These are phyloP conservation scores for Annulohypoxylon maeteangense DNA, from an alignment of 495 filamentous ascomycete genomes.

Conservation along the genomic window DNA sequence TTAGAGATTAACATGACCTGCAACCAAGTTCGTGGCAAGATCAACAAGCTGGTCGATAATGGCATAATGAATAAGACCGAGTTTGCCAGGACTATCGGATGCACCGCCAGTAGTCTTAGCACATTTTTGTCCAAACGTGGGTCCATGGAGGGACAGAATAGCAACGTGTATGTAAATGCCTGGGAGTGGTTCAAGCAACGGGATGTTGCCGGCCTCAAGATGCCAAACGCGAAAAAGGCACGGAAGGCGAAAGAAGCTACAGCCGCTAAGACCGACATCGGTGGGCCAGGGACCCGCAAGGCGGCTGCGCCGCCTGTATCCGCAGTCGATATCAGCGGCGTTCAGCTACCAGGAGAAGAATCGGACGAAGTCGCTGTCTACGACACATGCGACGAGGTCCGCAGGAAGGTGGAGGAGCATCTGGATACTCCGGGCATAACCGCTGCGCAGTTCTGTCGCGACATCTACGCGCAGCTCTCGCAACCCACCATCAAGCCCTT, in stretches of 20 bases:
- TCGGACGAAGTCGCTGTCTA: constrained; percentile 57
- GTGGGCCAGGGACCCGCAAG: not conserved
- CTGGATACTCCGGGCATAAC: constrained; percentile 60
- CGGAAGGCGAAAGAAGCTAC: constrained; percentile 37
- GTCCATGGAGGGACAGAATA: constrained; percentile 44
- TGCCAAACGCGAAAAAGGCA: constrained; percentile 48
- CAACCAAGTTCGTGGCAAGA: constrained; percentile 57
- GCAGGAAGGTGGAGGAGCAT: constrained; percentile 61
- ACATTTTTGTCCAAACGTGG: constrained; percentile 54
- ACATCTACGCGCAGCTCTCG: constrained; percentile 52
- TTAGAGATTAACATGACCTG: constrained; percentile 46
- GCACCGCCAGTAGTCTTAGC: constrained; percentile 44
- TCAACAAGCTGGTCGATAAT: constrained; percentile 54
- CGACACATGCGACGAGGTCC: constrained; percentile 68
- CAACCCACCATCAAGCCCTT: constrained; percentile 40
- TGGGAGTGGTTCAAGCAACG: constrained; percentile 53
- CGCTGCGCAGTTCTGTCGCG: constrained; percentile 63
- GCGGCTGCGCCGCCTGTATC: not conserved
- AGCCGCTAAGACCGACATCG: not conserved
- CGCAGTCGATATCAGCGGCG: constrained; percentile 47
- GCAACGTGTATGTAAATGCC: constrained; percentile 38
- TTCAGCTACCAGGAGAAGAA: constrained; percentile 57
- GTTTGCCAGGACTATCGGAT: constrained; percentile 56
- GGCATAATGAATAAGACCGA: constrained; percentile 61
- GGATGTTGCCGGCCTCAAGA: constrained; percentile 45